Evolutionary conservation across 2,329 filamentous ascomycete species (phyloP).

Genomic region (Hymenotorrendiella dingleyae): DNA sequence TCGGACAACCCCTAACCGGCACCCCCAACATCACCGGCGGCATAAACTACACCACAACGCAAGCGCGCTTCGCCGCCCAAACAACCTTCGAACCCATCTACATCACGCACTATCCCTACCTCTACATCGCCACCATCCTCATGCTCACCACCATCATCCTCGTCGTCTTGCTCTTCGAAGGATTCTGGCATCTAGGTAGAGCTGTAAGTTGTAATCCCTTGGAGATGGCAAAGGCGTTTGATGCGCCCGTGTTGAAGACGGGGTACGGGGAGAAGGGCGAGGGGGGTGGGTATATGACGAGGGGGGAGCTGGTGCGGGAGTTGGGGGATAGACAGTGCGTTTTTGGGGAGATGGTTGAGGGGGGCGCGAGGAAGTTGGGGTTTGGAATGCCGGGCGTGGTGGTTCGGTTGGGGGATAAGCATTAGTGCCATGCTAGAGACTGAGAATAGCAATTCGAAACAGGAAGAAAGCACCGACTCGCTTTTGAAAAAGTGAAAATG

Average conservation of each 20-base stretch:
- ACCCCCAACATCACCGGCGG: too few relatives aligned
- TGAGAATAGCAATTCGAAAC: too few relatives aligned
- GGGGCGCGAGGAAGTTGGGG: neutral
- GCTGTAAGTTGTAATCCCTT: constrained; percentile 9
- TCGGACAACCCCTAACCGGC: too few relatives aligned
- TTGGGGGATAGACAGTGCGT: neutral
- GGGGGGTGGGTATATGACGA: too few relatives aligned
- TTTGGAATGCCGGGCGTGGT: too few relatives aligned
- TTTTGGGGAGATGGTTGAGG: neutral
- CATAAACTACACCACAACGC: constrained; percentile 1
- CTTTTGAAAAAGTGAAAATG: too few relatives aligned
- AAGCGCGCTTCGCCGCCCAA: neutral
- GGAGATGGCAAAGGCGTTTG: constrained; percentile 15
- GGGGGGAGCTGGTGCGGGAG: neutral
- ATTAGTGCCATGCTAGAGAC: too few relatives aligned
- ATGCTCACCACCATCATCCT: neutral
- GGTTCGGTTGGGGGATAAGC: too few relatives aligned
- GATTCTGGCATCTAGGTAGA: constrained; percentile 11
- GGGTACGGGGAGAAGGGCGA: too few relatives aligned
- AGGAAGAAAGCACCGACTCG: too few relatives aligned
- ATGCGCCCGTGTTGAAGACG: constrained; percentile 2
- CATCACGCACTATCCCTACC: constrained; percentile 3
- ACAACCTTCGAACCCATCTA: neutral
- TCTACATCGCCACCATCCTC: neutral
- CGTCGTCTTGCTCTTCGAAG: constrained; percentile 8